Base-by-base conservation (phyloP, 73 alveolate genomes). In the Uronychia binucleata region DNA sequence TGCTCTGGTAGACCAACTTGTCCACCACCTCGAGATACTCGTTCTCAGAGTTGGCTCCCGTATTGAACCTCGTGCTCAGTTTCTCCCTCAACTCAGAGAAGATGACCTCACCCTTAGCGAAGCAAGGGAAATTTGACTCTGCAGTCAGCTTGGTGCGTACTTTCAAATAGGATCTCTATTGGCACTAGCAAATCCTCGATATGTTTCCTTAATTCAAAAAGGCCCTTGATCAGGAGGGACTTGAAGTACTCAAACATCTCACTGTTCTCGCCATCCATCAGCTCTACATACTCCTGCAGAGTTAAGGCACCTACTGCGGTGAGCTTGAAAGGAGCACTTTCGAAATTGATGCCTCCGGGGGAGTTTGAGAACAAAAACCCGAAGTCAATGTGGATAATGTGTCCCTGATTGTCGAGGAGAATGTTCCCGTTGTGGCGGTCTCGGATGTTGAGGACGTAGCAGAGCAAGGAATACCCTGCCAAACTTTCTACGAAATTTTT, bases 371-470 rank as follows among this genome's bases (percentile, higher is more conserved):
- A 90, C 94, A 94, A 83, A 81, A 94, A 95, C 60, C 99, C 99
- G 85, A 98, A 99, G 93, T 99, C 99, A 26, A 99, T 99, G 91
- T 99, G 99, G 74, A 99, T 94, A 28, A 99, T 80, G 80, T 98
- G 99, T 28, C 99, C 99, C 78, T 88, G 30, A 79, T 95, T 91
- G 83, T 96, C 98, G 14, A 99, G 94, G 93, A 99, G 81, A 29
- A 99, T 95, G 83, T 99, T 99, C 28, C 99, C 99, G 87, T 99
- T 99, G 93, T 99, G 99, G 78, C 99, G 92, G 83, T 99, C 99
- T 90, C 98, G 97, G 28, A 99, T 97, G 78, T 97, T 97, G 76
- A 98, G 86, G 83, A 96, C 86, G 91, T 98, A 98, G 82, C 98
- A 95, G 60, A 96, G 90, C 77, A 98, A 91, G 11, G 99, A 96